Evolutionary conservation across 352 stramenopile species (phyloP).

Genomic region (Pythium aphanidermatum): DNA sequence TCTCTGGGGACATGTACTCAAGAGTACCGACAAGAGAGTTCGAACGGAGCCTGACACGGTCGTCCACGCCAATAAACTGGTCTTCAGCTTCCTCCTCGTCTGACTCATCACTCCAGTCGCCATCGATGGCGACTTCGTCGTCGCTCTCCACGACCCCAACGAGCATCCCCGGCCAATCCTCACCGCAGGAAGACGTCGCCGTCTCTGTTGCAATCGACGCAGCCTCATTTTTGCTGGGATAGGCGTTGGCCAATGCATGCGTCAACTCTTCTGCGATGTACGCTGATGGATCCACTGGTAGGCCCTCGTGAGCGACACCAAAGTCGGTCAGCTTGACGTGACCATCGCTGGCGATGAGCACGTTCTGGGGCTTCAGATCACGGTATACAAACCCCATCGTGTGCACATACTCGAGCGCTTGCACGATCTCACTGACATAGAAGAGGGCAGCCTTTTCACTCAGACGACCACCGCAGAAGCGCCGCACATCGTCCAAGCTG

Average conservation of each 20-base stretch:
- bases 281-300: conserved; percentile 1
- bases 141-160: too few relatives aligned
- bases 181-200: not conserved
- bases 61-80: conserved; percentile 42
- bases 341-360: conserved; percentile 18
- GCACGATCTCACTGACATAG: conserved; percentile 51
- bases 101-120: not conserved
- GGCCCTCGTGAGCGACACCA: conserved; percentile 20
- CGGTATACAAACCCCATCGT: conserved; percentile 37
- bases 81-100: not conserved
- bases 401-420: conserved; percentile 33
- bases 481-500: conserved; percentile 18
- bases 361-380: conserved; percentile 60
- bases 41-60: conserved; percentile 60
- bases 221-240: not conserved
- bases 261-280: not conserved
- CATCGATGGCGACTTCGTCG: not conserved
- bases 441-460: conserved; percentile 26
- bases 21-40: conserved; percentile 80
- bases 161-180: not conserved
- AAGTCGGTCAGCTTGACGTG: conserved; percentile 26
- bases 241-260: too few relatives aligned
- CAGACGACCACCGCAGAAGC: conserved; percentile 12
- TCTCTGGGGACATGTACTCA: conserved; percentile 82
- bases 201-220: not conserved